Evolutionary conservation across 2,329 filamentous ascomycete species (phyloP), one percentile per base, ranked within the genome.

Genomic region (Scytalidium sp.): DNA sequence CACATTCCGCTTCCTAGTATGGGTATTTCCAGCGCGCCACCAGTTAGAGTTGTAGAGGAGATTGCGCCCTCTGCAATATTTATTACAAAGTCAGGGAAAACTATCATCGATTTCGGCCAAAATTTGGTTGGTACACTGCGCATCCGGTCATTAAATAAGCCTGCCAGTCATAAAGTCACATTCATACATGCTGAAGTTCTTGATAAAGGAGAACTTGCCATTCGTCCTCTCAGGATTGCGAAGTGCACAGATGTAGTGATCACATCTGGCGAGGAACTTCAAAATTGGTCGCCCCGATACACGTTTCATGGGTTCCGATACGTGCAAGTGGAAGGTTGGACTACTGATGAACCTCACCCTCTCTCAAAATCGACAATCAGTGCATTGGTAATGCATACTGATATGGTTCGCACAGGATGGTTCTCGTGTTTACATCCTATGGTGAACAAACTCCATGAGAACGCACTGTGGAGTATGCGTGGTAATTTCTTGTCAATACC

Each of bases 301-400:
- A 76, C 73, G 2, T 76, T 73, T 50, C 74, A 78, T 50, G 74
- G 74, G 1, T 78, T 76, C 50, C 67, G 73, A 15, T 77, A 73
- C 29, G 54, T 58, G 17, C 56, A 62, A 47, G 49, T 62, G 19
- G 56, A 56, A 43, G 42, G 45, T 25, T 55, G 47, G 58, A 50
- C 50, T 6, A 20, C 27, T 7, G 44, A 42, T 41, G 29, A 17
- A 21, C 42, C 11, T 8, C 7, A 6, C 7, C 25, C 25, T 7
- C 32, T 36, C 32, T n/a, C 32, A 15, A 36, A 36, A 5, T 15
- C 13, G 32, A 45, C 58, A 27, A 47, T 62, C 11, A 54, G 56
- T 46, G 60, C 57, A 2, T 17, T 61, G 4, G 60, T 62, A 2
- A 51, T 58, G 10, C 55, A 58, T 25, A 60, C 57, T 2, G 60